Evolutionary conservation across 495 filamentous ascomycete genomes (phyloP), one percentile per base, ranked within the genome.

Genomic region (Penicillium pancosmium): DNA sequence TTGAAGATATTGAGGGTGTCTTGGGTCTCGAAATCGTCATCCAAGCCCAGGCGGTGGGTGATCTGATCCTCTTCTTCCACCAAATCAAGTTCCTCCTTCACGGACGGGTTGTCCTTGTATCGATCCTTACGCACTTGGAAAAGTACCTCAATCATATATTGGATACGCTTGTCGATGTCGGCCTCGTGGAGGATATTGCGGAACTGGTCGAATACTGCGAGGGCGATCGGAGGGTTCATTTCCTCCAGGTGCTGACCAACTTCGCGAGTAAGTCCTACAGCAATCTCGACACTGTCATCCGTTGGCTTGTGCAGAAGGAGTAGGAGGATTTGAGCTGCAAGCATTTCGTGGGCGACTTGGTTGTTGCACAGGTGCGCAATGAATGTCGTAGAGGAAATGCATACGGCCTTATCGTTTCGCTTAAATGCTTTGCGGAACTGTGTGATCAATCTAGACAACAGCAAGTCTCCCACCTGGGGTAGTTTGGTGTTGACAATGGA

Each of bases 401-500:
- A 96, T 1, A 98, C 95, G 5, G 91, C 88, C 80, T 98, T 97
- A 78, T 99, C 94, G 64, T 97, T 97, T 64, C 94, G 80, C 75
- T 92, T 95, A 78, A 96, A 97, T 1, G 91, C 91, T 73, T 98
- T 98, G 59, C 91, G 85, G 72, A 98, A 98, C 67, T 97, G 95
- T 25, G 94, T 80, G 56, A 98, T 85, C 56, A 99, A 79, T 41
- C 94, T 82, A 65, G 90, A 90, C 54, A 95, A 79, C 34, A 99
- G 79, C 50, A 99, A 76, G 70, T 99, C 95, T 27, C 94, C 94
- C 18, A 97, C 91, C 69, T 92, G 86, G 3, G 94, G 94, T 21
- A 99, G 79, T 71, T 99, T 99, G 21, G 94, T 96, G 70, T 99
- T 99, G 69, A 97, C 91, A 55, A 99, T 96, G 16, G 95, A 91